Conservation (phyloP, 2,329 filamentous ascomycete genomes). For the Cadophora gregata region DNA sequence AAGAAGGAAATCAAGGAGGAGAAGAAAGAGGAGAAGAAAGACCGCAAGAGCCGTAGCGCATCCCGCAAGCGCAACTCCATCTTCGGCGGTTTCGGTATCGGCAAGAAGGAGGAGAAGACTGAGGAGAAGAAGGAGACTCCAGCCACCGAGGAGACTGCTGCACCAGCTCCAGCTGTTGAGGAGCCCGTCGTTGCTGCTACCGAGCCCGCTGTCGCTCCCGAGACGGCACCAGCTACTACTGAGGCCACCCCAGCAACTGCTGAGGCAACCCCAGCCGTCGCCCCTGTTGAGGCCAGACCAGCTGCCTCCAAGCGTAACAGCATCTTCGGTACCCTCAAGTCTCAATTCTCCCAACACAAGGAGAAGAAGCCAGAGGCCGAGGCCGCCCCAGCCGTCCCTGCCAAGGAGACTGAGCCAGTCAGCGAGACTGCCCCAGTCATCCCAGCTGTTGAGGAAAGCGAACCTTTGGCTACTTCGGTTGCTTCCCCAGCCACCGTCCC, state of each 20-base stretch:
- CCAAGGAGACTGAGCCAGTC: constrained; percentile 44
- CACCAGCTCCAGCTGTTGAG: constrained; percentile 43
- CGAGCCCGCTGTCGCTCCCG: constrained; percentile 39
- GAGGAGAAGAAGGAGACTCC: constrained; percentile 43
- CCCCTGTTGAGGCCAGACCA: constrained; percentile 42
- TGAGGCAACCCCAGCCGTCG: constrained; percentile 49
- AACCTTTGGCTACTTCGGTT: constrained; percentile 41
- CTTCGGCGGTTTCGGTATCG: constrained; percentile 59
- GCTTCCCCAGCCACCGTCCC: constrained; percentile 42
- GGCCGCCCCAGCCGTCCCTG: constrained; percentile 38
- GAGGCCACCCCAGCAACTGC: constrained; percentile 48
- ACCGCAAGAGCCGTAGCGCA: constrained; percentile 66
- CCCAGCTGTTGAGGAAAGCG: constrained; percentile 42
- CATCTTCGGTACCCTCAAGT: constrained; percentile 44
- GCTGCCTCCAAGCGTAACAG: constrained; percentile 43
- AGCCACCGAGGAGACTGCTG: constrained; percentile 48
- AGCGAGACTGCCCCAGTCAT: constrained; percentile 45
- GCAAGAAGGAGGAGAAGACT: constrained; percentile 46
- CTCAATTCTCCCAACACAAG: constrained; percentile 40
- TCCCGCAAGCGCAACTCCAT: constrained; percentile 71
- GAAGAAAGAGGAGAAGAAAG: constrained; percentile 59
- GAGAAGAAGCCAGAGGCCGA: constrained; percentile 41
- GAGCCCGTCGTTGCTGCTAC: constrained; percentile 36
- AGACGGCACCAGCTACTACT: constrained; percentile 46
- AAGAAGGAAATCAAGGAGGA: constrained; percentile 52